Base-by-base conservation (phyloP, 2,329 filamentous ascomycete genomes). In the Colletotrichum sp. region DNA sequence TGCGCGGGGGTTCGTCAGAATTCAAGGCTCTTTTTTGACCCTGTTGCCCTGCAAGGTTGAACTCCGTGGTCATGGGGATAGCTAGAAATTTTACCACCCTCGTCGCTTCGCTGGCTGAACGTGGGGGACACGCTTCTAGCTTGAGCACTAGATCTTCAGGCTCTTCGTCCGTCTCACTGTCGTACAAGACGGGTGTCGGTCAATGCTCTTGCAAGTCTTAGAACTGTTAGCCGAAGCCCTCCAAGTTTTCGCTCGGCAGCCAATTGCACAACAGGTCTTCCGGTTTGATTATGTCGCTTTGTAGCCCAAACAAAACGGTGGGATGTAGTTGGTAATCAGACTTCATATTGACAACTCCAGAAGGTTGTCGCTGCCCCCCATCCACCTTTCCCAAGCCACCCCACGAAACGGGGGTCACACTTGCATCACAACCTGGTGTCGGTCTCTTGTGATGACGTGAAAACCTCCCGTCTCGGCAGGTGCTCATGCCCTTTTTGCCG, bases 391-490 rank as follows among this genome's bases (percentile, higher is more conserved):
- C 69, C 69, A 64, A 68, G 69, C 69, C 56, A 68, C 69, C 69
- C 73, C 73, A 73, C 63, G 69, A 73, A 72, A 75, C 64, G 69
- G 73, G 73, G 73, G 69, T 75, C 73, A 75, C 56, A 55, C 63
- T 43, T 75, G 63, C 69, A 75, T 58, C n/a, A 18, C 36, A 68
- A 63, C 69, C 69, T 26, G 48, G 52, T 65, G 65, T 73, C 63
- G 58, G 43, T 69, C 48, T 67, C 21, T 56, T 24, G 32, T 52
- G n/a, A 75, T 73, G 73, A 68, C 69, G 61, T 64, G 69, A 58
- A 73, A 48, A 26, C n/a, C 34, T 64, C 34, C 56, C 30, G 55
- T 43, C 56, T 64, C 28, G 58, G 63, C 10, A 18, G 24, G 16
- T 61, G 30, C 16, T 36, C 56, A 52, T 58, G 63, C 21, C 56